These are phyloP conservation scores for Spongospora subterranea DNA, from an alignment of 208 protist genomes.

Conservation along the genomic window DNA sequence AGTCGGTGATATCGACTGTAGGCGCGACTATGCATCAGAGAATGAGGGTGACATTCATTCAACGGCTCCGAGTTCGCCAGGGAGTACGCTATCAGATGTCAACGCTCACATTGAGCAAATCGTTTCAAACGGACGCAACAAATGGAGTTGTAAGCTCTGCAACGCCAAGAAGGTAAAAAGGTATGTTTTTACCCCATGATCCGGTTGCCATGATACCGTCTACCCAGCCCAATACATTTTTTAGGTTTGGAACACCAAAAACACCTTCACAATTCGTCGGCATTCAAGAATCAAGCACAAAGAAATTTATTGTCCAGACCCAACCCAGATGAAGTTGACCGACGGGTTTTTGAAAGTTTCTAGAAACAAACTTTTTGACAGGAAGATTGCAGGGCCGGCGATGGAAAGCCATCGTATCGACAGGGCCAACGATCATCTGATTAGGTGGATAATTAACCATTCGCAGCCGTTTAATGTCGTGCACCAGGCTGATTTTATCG, in stretches of 20 bases:
- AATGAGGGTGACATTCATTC: too few relatives aligned
- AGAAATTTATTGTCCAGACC: background rate
- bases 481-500: background rate
- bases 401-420: background rate
- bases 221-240: too few relatives aligned
- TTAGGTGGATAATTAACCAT: background rate
- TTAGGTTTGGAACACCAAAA: background rate
- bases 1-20: too few relatives aligned
- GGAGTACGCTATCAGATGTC: too few relatives aligned
- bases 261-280: background rate
- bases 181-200: background rate
- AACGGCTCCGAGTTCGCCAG: too few relatives aligned
- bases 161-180: background rate
- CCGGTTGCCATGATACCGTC: background rate
- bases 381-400: background rate
- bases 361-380: background rate
- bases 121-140: background rate
- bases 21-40: too few relatives aligned
- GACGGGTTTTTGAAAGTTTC: background rate
- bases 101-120: background rate
- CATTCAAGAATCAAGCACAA: background rate
- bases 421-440: background rate
- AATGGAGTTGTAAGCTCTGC: background rate
- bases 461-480: background rate
- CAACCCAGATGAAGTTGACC: background rate